Evolutionary conservation across 306 rosid species (phyloP), one percentile per base, ranked within the genome.

Genomic region (Erythrophleum fordii): DNA sequence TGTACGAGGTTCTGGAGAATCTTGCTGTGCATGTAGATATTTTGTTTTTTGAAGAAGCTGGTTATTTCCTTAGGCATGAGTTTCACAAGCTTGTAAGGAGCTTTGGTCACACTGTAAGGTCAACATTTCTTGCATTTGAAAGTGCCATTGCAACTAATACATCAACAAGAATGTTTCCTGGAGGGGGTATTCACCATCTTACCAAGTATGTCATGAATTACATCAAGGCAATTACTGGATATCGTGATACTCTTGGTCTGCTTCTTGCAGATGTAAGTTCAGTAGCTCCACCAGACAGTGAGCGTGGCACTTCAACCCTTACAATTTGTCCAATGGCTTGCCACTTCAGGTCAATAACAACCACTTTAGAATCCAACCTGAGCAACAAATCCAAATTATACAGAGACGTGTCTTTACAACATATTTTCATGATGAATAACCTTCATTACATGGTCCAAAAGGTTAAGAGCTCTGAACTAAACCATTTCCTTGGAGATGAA

Each of bases 161-260:
- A 53, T 87, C 97, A 51, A 77, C 82, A 11, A 75, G 7, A 6
- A 77, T 72, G 65, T 82, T 85, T 51, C 80, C 88, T 11, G 80
- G 90, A 17, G 95, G 97, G 26, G 86, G 87, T 0, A 85, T 91
- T 58, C 95, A 89, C 79, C 97, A 77, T 72, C 80, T 89, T 6
- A 86, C 90, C 25, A 85, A 20, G 67, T 91, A 92, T 84, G 97
- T 91, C 61, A 89, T 92, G 93, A 92, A 91, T 73, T 86, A 83
- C 85, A 82, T 85, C 44, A 80, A 17, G 55, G 25, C 87, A 51
- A 82, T 92, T 11, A 73, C 77, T 12, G 87, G 68, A 29, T 91
- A 88, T 51, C 39, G 52, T 9, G 88, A 80, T 7, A 60, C 85
- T 26, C 87, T 92, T 14, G 72, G 81, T 25, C 75, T 69, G 61